Evolutionary conservation across 2,329 filamentous ascomycete genomes (phyloP).

Genomic region (Alternaria brassicicola): DNA sequence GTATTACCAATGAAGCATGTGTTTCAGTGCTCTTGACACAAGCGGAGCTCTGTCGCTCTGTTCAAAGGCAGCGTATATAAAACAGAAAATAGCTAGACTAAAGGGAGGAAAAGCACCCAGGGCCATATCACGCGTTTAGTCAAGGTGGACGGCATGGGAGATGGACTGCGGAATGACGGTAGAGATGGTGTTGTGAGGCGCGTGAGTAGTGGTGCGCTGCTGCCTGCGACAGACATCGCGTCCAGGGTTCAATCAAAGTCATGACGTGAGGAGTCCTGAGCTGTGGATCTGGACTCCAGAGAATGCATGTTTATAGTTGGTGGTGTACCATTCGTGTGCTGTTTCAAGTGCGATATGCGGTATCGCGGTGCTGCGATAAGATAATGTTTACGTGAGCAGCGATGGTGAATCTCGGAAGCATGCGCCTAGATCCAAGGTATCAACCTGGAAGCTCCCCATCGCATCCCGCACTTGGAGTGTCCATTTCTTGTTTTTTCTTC

Average conservation of each 20-base stretch:
- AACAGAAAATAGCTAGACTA: slow-evolving; percentile 42
- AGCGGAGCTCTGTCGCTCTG: slow-evolving; percentile 44
- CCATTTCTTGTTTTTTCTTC: neutral
- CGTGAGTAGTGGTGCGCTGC: slow-evolving; percentile 14
- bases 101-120: slow-evolving; percentile 39
- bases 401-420: slow-evolving; percentile 1
- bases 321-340: neutral
- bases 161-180: slow-evolving; percentile 12
- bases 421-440: neutral
- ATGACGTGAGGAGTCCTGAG: neutral
- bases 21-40: slow-evolving; percentile 57
- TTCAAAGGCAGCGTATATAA: slow-evolving; percentile 48
- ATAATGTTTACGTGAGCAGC: slow-evolving; percentile 10
- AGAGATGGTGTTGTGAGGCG: slow-evolving; percentile 2
- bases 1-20: slow-evolving; percentile 49
- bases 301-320: neutral
- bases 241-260: neutral
- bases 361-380: slow-evolving; percentile 12
- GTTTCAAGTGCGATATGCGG: neutral
- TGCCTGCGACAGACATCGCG: neutral
- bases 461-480: neutral
- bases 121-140: slow-evolving; percentile 30
- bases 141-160: neutral
- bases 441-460: neutral
- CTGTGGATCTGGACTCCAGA: neutral